Percentiles rank a stretch among this genome's conserved stretches.
Conservation (phyloP, 73 alveolate genomes). For the Stentor coeruleus region DNA sequence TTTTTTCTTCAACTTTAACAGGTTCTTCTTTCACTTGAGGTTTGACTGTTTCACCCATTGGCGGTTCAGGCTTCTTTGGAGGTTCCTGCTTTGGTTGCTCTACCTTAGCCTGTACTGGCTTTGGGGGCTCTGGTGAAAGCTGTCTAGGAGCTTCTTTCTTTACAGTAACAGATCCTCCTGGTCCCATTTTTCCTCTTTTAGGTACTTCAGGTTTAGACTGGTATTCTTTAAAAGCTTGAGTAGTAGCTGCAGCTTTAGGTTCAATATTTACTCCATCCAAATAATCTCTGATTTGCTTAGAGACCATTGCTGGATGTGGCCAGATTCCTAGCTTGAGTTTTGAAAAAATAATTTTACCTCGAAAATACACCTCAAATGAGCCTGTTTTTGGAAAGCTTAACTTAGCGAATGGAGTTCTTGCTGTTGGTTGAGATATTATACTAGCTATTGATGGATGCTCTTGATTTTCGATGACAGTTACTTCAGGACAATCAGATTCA, state of each 20-base stretch:
- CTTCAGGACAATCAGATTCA: conserved; percentile 27
- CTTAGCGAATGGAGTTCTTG: conserved; percentile 7
- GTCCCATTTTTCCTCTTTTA: too few species aligned
- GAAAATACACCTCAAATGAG: conserved; percentile 43
- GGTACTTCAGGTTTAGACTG: not conserved
- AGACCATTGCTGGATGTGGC: conserved; percentile 39
- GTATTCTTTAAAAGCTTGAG: not conserved
- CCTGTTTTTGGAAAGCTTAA: conserved; percentile 45
- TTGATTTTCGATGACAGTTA: conserved; percentile 27
- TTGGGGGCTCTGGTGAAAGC: not conserved
- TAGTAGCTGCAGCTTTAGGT: not conserved
- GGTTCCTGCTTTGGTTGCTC: not conserved
- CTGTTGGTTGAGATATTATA: not conserved
- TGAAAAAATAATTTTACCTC: conserved; percentile 34
- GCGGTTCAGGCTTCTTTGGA: not conserved
- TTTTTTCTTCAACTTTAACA: not conserved
- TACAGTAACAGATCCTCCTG: not conserved
- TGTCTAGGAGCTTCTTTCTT: not conserved
- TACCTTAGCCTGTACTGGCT: not conserved
- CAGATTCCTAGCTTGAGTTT: conserved; percentile 42
- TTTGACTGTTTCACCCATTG: not conserved
- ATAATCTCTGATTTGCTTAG: conserved; percentile 18
- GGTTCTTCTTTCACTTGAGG: not conserved
- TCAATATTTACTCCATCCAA: not conserved
- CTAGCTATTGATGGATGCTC: conserved; percentile 21